Base-by-base conservation (phyloP, 2,329 filamentous ascomycete genomes). In the Exophiala sideris region DNA sequence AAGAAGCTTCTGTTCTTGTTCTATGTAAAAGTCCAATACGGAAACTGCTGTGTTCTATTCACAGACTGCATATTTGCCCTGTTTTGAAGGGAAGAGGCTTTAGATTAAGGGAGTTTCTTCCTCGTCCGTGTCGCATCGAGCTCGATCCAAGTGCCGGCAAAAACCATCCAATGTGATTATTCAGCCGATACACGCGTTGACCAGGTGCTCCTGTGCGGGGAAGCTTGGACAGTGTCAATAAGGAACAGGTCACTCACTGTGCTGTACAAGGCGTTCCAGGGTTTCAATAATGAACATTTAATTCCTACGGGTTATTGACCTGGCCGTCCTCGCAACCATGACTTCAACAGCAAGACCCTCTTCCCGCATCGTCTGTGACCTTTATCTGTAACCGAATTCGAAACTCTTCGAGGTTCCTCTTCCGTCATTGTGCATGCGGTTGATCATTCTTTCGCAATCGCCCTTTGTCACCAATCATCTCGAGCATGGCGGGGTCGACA, bases 401-500 rank as follows among this genome's bases (percentile, higher is more conserved):
- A 24, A 24, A 29, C 41, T 11, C 16, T 45, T 46, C 18, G 45
- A 40, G 24, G 7, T 41, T 32, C 39, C 21, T 42, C 48, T 44
- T 42, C 45, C 57, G 57, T 59, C 57, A 59, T 56, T 39, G 53
- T 56, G 57, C 57, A 59, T 53, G 32, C 21, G 52, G 36, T 47
- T 45, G 53, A 56, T 52, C 53, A 36, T 18, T 45, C 50, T 54
- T 46, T 58, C 48, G 56, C 56, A 50, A 56, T 59, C 48, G 48
- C 38, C 38, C 38, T 47, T 41, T 35, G 33, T 20, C 42, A 21
- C 57, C 53, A 56, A 59, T 56, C 57, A 59, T 33, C 41, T 24
- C 18, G 20, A 48, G 38, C 14, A 54, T 54, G 56, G 56, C 51
- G 56, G 56, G 56, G 56, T 54, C 45, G 52, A 24, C 18, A 36